A percentile compares a stretch with the other conserved stretches of the same genome.
phyloP scores from a whole-genome alignment of 495 filamentous ascomycete genomes.

The Annulohypoxylon moriforme region DNA sequence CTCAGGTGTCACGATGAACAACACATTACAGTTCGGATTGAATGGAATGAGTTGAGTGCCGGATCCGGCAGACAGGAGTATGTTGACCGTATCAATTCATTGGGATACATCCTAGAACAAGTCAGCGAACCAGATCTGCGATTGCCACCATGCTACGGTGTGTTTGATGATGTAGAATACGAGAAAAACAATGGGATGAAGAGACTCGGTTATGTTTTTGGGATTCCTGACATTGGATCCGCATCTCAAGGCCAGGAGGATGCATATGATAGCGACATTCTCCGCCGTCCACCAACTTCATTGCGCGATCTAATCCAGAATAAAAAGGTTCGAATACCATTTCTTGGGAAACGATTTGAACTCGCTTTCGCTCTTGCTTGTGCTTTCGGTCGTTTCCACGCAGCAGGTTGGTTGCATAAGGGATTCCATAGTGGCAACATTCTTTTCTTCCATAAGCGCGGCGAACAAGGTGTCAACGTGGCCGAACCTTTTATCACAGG shows the following conservation, averaged over 20 bases:
- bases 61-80: not conserved
- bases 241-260: too few relatives aligned
- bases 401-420: not conserved
- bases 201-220: constrained; percentile 4
- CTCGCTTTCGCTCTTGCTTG: not conserved
- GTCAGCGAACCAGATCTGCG: constrained; percentile 5
- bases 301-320: not conserved
- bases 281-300: not conserved
- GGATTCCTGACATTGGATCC: not conserved
- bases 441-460: not conserved
- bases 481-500: not conserved
- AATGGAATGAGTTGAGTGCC: not conserved
- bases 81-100: not conserved
- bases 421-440: constrained; percentile 1
- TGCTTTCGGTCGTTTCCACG: not conserved
- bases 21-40: not conserved
- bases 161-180: not conserved
- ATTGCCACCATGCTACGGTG: not conserved
- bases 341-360: not conserved
- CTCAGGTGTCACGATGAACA: not conserved
- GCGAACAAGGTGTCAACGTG: not conserved
- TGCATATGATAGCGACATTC: not conserved
- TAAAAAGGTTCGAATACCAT: not conserved
- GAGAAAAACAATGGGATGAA: not conserved
- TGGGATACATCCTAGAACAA: not conserved